phyloP scores from a whole-genome alignment of 192 early-diverging fungal genomes.

The Coemansia sp. region DNA sequence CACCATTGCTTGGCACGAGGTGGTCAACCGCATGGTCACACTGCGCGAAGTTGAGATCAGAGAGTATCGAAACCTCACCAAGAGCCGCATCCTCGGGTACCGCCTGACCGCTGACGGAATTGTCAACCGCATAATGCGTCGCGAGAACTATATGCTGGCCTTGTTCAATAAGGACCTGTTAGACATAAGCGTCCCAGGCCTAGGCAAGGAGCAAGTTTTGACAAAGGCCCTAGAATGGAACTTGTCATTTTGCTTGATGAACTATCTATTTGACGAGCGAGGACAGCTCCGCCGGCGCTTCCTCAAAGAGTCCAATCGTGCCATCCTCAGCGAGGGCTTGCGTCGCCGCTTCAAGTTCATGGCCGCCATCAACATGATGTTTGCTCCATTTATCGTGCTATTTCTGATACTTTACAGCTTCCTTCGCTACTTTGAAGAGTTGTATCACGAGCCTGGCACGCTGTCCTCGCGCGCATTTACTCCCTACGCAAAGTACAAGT shows the following conservation, averaged over 20 bases:
- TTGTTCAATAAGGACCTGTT: conserved; percentile 92
- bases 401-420: conserved; percentile 83
- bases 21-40: conserved; percentile 71
- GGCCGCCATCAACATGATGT: conserved; percentile 81
- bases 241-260: conserved; percentile 79
- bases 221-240: conserved; percentile 94
- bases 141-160: conserved; percentile 96
- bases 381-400: conserved; percentile 84
- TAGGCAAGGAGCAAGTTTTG: conserved; percentile 63
- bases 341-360: conserved; percentile 82
- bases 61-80: conserved; percentile 50
- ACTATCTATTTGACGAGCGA: conserved; percentile 85
- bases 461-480: conserved; percentile 82
- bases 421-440: conserved; percentile 92
- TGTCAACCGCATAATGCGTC: conserved; percentile 93
- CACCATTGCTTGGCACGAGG: conserved; percentile 83
- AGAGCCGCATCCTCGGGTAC: conserved; percentile 51
- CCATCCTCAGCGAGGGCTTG: conserved; percentile 65
- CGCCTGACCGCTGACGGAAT: conserved; percentile 72
- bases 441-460: conserved; percentile 75
- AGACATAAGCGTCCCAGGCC: conserved; percentile 70
- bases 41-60: conserved; percentile 67
- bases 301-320: conserved; percentile 68
- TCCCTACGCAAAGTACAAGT: conserved; percentile 86
- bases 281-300: conserved; percentile 83